Evolutionary conservation across 805 yeast genomes (phyloP).

Genomic region (Komagataella populi): DNA sequence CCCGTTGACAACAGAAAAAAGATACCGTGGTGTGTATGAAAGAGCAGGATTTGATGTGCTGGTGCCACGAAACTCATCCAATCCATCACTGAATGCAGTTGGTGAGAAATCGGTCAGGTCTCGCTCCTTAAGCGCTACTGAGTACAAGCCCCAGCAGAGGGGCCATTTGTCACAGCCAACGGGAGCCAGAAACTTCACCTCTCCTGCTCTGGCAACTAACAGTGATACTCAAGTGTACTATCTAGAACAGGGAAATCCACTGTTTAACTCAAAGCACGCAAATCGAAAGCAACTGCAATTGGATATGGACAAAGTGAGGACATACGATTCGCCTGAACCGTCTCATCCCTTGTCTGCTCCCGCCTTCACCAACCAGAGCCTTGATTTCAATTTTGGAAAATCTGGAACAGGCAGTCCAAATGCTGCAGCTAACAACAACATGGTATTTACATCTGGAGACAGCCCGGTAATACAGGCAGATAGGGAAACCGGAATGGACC

Average conservation of each 20-base stretch:
- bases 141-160: background rate
- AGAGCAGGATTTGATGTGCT: slow-evolving; percentile 69
- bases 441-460: background rate
- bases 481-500: background rate
- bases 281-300: background rate
- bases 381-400: background rate
- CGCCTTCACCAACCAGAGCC: background rate
- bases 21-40: slow-evolving; percentile 61
- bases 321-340: background rate
- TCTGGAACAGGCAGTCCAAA: background rate
- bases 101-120: background rate
- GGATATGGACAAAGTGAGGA: background rate
- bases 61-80: slow-evolving; percentile 11
- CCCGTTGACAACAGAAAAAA: slow-evolving; percentile 46
- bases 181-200: background rate
- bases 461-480: background rate
- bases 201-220: background rate
- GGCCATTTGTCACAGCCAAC: background rate
- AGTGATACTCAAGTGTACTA: background rate
- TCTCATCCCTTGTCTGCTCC: background rate
- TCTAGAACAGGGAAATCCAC: background rate
- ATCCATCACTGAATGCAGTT: background rate
- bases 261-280: background rate
- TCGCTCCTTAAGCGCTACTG: background rate
- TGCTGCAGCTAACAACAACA: background rate